Percentiles rank a stretch among this genome's conserved stretches.
These are phyloP conservation scores for Monosporascus sp. DNA, from an alignment of 2,329 filamentous ascomycete species.

Conservation along the genomic window DNA sequence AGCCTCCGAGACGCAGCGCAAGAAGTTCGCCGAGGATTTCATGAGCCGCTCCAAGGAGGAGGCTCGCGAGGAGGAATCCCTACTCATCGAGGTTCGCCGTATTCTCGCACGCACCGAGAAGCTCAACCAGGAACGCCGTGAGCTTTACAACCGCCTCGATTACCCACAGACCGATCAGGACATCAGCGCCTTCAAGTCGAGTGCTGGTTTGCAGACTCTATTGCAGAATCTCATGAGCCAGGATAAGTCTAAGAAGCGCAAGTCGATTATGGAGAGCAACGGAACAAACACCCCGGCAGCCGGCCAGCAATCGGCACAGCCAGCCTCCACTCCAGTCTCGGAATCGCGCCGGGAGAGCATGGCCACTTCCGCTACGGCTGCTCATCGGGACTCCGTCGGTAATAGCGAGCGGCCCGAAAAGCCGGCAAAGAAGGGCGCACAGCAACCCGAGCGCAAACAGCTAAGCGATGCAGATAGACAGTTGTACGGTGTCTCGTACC, in stretches of 20 bases:
- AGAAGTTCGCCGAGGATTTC: slow-evolving; percentile 76
- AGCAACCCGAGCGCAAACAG: slow-evolving; percentile 56
- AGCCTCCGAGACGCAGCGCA: slow-evolving; percentile 70
- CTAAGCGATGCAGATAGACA: slow-evolving; percentile 71
- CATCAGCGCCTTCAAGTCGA: slow-evolving; percentile 74
- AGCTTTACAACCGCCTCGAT: slow-evolving; percentile 82
- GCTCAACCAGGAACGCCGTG: slow-evolving; percentile 81
- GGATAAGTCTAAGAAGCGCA: slow-evolving; percentile 87
- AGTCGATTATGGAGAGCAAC: slow-evolving; percentile 57
- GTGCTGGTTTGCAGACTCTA: slow-evolving; percentile 70
- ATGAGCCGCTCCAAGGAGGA: slow-evolving; percentile 79
- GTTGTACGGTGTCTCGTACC: slow-evolving; percentile 77
- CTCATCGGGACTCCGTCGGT: slow-evolving; percentile 41
- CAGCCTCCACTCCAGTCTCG: slow-evolving; percentile 31
- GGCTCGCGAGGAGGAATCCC: slow-evolving; percentile 82
- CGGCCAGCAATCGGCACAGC: slow-evolving; percentile 24
- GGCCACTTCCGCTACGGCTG: slow-evolving; percentile 34
- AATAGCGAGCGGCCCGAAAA: slow-evolving; percentile 35
- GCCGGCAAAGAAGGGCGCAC: slow-evolving; percentile 45
- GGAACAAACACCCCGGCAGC: slow-evolving; percentile 41
- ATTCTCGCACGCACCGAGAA: slow-evolving; percentile 82
- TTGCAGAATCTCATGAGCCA: slow-evolving; percentile 76
- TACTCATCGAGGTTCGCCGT: slow-evolving; percentile 85
- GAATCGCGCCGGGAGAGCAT: slow-evolving; percentile 50
- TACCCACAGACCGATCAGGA: slow-evolving; percentile 67